Evolutionary conservation across 1,284 basidiomycete species (phyloP), one percentile per base, ranked within the genome.

Genomic region (Neolentinus lepideus): DNA sequence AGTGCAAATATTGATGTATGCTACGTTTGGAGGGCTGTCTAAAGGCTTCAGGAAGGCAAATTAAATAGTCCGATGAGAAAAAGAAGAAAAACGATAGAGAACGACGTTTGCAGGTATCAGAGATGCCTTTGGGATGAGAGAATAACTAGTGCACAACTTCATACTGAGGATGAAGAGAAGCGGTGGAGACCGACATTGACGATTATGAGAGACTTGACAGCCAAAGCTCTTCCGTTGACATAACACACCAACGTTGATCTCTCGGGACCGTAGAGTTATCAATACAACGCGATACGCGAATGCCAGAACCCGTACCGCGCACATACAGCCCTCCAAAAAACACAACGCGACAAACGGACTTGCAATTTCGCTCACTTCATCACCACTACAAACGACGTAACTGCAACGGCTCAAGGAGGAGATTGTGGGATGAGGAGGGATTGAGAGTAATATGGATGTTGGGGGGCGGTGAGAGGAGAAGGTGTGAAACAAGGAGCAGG

Each of bases 251-350:
- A 58, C 10, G 59, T 63, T 66, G 71, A 70, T n/a, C 69, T 70
- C 27, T 73, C 72, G 70, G 69, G 67, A 71, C 72, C 63, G 69
- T 71, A 73, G 66, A 70, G 66, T 71, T 76, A 76, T 70, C 74
- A 75, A 74, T 76, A 79, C 75, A 79, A 68, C 68, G 68, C 67
- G 68, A 55, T 53, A 55, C 38, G 53, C 47, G 47, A 50, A 50
- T 50, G 22, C 47, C 47, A 25, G 22, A 26, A 12, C 47, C 22
- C 24, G 22, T 50, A 25, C 12, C 47, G 24, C 47, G 27, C 47
- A 29, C 47, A 47, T 47, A 50, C 27, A 26, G 47, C 38, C 38
- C 38, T 43, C 38, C 38, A 43, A 43, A 43, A 43, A 43, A 43
- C 38, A n/a, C 38, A 43, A 43, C 38, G 38, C 38, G 16, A 43